Evolutionary conservation across 2,329 filamentous ascomycete genomes (phyloP).

Genomic region (Microascus cirrosus): DNA sequence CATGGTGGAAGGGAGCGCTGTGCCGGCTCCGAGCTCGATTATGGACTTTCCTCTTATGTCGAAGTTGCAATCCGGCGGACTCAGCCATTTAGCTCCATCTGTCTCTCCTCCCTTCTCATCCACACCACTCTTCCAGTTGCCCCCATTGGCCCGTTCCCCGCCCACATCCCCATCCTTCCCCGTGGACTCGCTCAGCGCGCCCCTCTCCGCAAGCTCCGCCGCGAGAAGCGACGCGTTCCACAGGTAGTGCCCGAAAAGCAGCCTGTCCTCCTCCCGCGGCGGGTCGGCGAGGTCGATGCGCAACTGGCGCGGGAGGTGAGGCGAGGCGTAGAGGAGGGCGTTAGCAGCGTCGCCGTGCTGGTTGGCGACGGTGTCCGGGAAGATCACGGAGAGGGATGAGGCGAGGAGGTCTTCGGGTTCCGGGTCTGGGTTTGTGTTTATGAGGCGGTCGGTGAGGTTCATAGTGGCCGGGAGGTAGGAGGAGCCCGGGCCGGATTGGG

Average conservation of each 20-base stretch:
- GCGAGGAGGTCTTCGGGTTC: constrained; percentile 2
- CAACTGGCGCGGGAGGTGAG: constrained; percentile 31
- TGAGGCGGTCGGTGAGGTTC: neutral
- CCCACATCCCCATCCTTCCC: neutral
- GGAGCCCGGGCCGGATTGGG: neutral
- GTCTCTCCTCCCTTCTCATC: neutral
- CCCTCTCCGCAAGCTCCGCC: constrained; percentile 43
- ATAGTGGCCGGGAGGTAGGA: too few relatives aligned
- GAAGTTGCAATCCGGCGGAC: constrained; percentile 19
- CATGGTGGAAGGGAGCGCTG: constrained; percentile 40
- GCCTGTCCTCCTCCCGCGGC: constrained; percentile 38
- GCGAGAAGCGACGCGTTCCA: constrained; percentile 56
- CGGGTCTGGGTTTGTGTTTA: neutral
- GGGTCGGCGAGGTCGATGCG: constrained; percentile 35
- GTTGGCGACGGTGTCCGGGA: constrained; percentile 56
- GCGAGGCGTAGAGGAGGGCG: constrained; percentile 47
- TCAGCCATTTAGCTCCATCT: neutral
- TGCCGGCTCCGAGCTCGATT: constrained; percentile 59
- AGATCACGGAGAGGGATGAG: constrained; percentile 44
- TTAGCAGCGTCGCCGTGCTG: constrained; percentile 53
- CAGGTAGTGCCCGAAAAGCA: constrained; percentile 59
- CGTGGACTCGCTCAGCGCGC: constrained; percentile 19
- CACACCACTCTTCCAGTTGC: too few relatives aligned
- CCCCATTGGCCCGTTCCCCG: neutral
- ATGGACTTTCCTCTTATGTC: constrained; percentile 38